Evolutionary conservation across 176 grass and related monocot species (phyloP).

Genomic region (Phoenix dactylifera): DNA sequence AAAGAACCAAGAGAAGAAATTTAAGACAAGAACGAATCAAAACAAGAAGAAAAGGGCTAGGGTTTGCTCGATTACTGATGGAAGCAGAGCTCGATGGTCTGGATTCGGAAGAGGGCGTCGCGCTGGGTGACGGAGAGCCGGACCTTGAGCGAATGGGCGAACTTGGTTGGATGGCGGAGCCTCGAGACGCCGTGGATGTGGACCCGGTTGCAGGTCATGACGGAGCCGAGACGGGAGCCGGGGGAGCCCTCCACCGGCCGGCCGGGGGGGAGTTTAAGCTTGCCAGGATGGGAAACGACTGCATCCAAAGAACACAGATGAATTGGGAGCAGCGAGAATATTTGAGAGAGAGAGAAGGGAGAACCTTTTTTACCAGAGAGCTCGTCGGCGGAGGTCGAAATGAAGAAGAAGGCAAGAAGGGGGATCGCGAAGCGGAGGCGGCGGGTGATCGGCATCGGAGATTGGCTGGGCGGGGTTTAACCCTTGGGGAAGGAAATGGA

Average conservation of each 20-base stretch:
- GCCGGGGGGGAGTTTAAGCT: conserved; percentile 12
- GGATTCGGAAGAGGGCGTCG: conserved; percentile 30
- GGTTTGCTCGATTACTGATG: conserved; percentile 50
- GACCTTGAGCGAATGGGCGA: conserved; percentile 51
- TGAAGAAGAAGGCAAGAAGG: conserved; percentile 16
- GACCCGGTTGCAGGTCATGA: conserved; percentile 46
- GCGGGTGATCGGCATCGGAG: conserved; percentile 23
- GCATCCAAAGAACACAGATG: conserved; percentile 3
- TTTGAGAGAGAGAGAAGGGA: neutral
- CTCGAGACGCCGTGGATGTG: conserved; percentile 55
- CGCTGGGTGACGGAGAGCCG: conserved; percentile 28
- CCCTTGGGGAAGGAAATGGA: conserved; percentile 9
- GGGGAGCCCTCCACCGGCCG: conserved; percentile 22
- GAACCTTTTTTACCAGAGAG: conserved; percentile 40
- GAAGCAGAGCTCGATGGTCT: conserved; percentile 72
- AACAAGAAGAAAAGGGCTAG: neutral
- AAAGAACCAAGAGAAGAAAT: neutral
- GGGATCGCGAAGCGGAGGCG: neutral
- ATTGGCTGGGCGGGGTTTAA: conserved; percentile 6
- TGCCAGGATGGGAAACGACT: conserved; percentile 30
- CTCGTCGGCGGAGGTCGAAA: conserved; percentile 21
- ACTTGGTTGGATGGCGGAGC: conserved; percentile 54
- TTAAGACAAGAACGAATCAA: neutral
- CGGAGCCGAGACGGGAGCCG: conserved; percentile 20
- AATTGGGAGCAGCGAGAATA: neutral